Evolutionary conservation across 345 rosid genomes (phyloP).

Genomic region (Gossypium rotundifolium): DNA sequence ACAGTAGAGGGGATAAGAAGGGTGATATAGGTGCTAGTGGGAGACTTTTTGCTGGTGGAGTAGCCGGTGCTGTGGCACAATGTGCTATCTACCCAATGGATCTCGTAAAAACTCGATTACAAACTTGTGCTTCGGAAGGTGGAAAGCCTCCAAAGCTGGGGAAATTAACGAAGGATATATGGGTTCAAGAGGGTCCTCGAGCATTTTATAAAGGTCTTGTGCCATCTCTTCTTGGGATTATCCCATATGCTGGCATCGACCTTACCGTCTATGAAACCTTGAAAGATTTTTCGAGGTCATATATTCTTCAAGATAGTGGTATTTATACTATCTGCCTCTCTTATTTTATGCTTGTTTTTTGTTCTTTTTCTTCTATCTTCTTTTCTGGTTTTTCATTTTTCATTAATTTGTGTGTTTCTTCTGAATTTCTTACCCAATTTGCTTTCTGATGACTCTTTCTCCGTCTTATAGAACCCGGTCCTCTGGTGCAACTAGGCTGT

Average conservation of each 20-base stretch:
- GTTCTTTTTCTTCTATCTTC: not conserved
- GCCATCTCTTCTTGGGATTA: conserved; percentile 89
- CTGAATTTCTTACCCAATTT: not conserved
- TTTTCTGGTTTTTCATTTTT: not conserved
- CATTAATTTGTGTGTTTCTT: not conserved
- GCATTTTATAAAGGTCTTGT: conserved; percentile 89
- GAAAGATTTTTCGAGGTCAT: conserved; percentile 75
- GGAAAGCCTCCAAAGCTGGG: conserved; percentile 70
- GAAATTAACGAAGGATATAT: conserved; percentile 69
- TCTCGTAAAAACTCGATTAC: conserved; percentile 96
- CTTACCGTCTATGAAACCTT: conserved; percentile 91
- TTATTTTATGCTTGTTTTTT: not conserved
- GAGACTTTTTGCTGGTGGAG: conserved; percentile 87
- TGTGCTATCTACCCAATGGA: conserved; percentile 90
- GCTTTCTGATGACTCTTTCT: not conserved
- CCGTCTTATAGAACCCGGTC: conserved; percentile 65
- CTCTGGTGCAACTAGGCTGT: conserved; percentile 80
- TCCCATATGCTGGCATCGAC: conserved; percentile 94
- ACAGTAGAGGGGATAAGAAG: conserved; percentile 38
- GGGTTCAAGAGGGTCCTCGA: conserved; percentile 85
- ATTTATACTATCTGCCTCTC: conserved; percentile 1
- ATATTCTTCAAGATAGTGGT: conserved; percentile 72
- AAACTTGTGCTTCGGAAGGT: conserved; percentile 57
- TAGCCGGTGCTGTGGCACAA: conserved; percentile 96
- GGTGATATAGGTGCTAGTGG: conserved; percentile 67